phyloP scores from a whole-genome alignment of 1,139 yeast species.

The Geotrichum citri-aurantii region DNA sequence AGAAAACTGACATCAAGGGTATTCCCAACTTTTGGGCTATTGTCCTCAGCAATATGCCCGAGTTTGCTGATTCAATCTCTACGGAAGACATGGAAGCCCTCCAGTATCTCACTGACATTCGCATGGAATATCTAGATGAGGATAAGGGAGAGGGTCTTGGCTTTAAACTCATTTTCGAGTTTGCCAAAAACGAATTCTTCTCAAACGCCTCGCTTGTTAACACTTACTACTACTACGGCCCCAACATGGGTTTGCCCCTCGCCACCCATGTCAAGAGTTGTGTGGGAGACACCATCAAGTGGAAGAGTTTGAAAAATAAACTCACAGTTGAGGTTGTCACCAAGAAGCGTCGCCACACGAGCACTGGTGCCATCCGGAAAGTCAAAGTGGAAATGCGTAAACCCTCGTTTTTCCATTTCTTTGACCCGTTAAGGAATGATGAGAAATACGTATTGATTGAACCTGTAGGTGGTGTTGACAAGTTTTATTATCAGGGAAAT shows the following conservation, averaged over 20 bases:
- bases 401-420: constrained; percentile 91
- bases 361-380: constrained; percentile 93
- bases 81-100: constrained; percentile 91
- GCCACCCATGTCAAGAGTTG: constrained; percentile 48
- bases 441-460: too few relatives aligned
- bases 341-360: constrained; percentile 95
- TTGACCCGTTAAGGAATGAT: constrained; percentile 63
- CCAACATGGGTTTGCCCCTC: constrained; percentile 94
- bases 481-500: constrained; percentile 93
- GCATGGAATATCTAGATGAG: constrained; percentile 71
- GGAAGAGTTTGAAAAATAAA: constrained; percentile 75
- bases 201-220: constrained; percentile 65
- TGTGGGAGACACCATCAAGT: constrained; percentile 69
- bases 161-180: constrained; percentile 77
- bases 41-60: constrained; percentile 79
- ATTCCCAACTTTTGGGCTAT: constrained; percentile 96
- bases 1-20: constrained; percentile 48
- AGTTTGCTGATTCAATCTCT: constrained; percentile 77
- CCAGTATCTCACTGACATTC: constrained; percentile 59
- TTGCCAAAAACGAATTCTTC: constrained; percentile 69
- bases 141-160: constrained; percentile 52
- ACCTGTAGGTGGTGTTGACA: too few relatives aligned
- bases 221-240: constrained; percentile 88
- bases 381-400: constrained; percentile 89
- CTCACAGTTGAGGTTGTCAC: constrained; percentile 83